Percentiles rank a stretch among this genome's conserved stretches.
Evolutionary conservation across 768 basidiomycete species (phyloP).

Genomic region (Tulasnella sp.): DNA sequence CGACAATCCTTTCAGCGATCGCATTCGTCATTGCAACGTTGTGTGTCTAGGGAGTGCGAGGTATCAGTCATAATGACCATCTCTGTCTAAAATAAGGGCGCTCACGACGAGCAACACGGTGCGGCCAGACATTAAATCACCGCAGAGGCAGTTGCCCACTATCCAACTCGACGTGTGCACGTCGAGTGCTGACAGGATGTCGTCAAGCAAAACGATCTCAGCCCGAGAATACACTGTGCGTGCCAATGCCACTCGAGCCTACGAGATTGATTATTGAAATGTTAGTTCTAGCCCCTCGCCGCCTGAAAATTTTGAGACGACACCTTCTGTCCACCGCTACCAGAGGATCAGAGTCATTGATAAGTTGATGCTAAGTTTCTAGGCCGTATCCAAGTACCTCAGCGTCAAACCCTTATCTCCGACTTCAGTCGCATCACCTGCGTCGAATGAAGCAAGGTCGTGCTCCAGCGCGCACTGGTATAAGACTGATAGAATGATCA

Average conservation of each 20-base stretch:
- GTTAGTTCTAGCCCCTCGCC: too few relatives aligned
- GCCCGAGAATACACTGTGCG: constrained; percentile 51
- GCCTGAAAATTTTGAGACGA: too few relatives aligned
- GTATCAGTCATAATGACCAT: not conserved
- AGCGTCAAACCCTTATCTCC: constrained; percentile 59
- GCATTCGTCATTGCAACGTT: constrained; percentile 43
- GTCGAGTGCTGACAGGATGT: constrained; percentile 56
- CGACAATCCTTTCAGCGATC: constrained; percentile 46
- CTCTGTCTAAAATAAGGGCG: not conserved
- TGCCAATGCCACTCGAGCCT: constrained; percentile 44
- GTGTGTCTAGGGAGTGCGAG: constrained; percentile 42
- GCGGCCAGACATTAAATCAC: constrained; percentile 27
- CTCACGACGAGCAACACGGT: constrained; percentile 31
- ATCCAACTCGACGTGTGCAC: constrained; percentile 43
- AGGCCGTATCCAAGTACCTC: constrained; percentile 22
- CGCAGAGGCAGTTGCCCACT: constrained; percentile 30
- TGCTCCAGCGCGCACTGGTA: constrained; percentile 33
- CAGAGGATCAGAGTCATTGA: not conserved
- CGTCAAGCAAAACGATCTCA: constrained; percentile 56
- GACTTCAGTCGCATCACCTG: constrained; percentile 58
- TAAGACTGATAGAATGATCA: constrained; percentile 24
- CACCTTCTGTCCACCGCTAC: constrained; percentile 44
- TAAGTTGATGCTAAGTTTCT: not conserved
- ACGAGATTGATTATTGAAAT: too few relatives aligned
- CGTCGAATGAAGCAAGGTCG: constrained; percentile 39